Conservation (phyloP, 768 basidiomycete genomes). For the Coprinellus micaceus region DNA sequence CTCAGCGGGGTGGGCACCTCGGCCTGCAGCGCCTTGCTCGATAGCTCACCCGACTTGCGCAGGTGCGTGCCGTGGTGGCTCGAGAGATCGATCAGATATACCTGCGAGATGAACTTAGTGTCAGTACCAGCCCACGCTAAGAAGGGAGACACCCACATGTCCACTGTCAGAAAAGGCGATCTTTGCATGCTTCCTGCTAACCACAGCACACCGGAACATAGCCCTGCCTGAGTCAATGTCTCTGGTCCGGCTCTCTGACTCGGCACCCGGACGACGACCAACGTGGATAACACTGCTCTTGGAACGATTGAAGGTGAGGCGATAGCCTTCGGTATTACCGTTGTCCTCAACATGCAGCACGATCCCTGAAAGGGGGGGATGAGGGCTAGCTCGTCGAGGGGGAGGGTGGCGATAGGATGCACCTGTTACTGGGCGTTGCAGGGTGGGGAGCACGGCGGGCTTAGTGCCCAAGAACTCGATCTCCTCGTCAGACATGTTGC, state of each 20-base stretch:
- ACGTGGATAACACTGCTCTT: constrained; percentile 53
- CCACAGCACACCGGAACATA: constrained; percentile 73
- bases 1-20: constrained; percentile 54
- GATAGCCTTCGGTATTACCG: constrained; percentile 40
- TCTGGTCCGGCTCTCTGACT: constrained; percentile 34
- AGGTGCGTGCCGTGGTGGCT: constrained; percentile 80
- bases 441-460: constrained; percentile 19
- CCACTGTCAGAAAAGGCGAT: constrained; percentile 69
- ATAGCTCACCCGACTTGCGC: constrained; percentile 46
- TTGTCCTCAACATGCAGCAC: constrained; percentile 54
- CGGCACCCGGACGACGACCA: constrained; percentile 61
- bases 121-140: constrained; percentile 13
- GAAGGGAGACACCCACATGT: constrained; percentile 43
- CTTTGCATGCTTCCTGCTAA: constrained; percentile 76
- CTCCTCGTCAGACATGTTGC: constrained; percentile 49
- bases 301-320: constrained; percentile 50
- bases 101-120: constrained; percentile 38
- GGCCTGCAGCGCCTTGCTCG: constrained; percentile 46
- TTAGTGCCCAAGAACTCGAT: constrained; percentile 54
- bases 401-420: constrained; percentile 17
- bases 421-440: constrained; percentile 40
- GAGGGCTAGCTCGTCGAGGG: constrained; percentile 10
- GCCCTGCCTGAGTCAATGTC: constrained; percentile 45
- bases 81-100: constrained; percentile 62
- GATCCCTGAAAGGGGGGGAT: constrained; percentile 43